Evolutionary conservation across 495 filamentous ascomycete species (phyloP).

Genomic region (Neurospora sp.): DNA sequence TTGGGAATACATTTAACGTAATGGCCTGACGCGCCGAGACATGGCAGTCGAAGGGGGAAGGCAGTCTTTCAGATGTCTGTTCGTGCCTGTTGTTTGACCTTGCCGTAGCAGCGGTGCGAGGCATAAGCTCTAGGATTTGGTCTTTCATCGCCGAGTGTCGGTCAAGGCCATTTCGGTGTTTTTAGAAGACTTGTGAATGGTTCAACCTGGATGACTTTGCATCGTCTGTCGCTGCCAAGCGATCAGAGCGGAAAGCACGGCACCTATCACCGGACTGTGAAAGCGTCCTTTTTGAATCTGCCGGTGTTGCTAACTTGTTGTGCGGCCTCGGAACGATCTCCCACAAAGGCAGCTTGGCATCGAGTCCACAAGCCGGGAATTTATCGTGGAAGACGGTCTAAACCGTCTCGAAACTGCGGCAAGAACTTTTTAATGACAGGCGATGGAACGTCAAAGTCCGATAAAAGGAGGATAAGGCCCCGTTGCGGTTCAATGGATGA

Average conservation of each 20-base stretch:
- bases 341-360: background rate
- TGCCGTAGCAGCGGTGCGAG: background rate
- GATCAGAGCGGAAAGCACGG: background rate
- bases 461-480: background rate
- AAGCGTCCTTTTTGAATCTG: background rate
- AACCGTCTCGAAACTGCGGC: too few relatives aligned
- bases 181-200: background rate
- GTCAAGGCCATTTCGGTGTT: background rate
- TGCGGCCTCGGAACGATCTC: background rate
- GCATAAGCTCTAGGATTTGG: background rate
- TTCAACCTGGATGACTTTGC: background rate
- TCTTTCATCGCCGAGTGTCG: background rate
- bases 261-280: background rate
- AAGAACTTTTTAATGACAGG: background rate
- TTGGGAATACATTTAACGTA: slow-evolving; percentile 43
- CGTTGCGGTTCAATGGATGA: background rate
- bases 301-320: background rate
- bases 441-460: background rate
- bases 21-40: slow-evolving; percentile 35
- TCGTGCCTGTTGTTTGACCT: background rate
- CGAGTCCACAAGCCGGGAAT: background rate
- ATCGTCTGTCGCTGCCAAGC: background rate
- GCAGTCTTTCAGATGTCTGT: slow-evolving; percentile 1
- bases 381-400: background rate
- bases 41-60: slow-evolving; percentile 1